These are phyloP conservation scores for Rhizoctonia solani DNA, from an alignment of 1,284 basidiomycete genomes.

Conservation along the genomic window DNA sequence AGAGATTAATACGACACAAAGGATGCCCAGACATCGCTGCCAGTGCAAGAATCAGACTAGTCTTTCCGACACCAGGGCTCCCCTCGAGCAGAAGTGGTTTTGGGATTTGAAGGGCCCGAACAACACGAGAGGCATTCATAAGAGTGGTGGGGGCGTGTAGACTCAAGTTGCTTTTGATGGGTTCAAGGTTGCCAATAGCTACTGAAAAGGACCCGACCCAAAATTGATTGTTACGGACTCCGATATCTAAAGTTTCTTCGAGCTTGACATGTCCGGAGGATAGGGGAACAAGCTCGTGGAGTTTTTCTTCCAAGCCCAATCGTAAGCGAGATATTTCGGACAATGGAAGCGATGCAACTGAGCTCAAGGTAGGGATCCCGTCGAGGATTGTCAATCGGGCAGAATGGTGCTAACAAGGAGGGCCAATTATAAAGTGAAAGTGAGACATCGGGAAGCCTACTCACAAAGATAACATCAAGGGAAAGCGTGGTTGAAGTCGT, in stretches of 20 bases:
- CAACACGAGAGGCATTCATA: constrained; percentile 86
- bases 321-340: background rate
- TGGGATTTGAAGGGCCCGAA: constrained; percentile 85
- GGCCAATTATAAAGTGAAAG: background rate
- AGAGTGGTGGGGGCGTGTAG: constrained; percentile 87
- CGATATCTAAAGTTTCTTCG: constrained; percentile 77
- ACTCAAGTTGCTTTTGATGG: constrained; percentile 60
- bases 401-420: constrained; percentile 69
- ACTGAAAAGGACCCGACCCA: constrained; percentile 81
- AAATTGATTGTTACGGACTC: constrained; percentile 52
- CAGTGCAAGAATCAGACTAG: constrained; percentile 88
- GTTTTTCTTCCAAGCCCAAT: constrained; percentile 45
- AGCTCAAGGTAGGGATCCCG: constrained; percentile 71
- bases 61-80: constrained; percentile 99
- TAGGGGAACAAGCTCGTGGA: constrained; percentile 57
- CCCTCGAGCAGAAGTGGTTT: constrained; percentile 97
- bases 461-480: constrained; percentile 68
- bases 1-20: constrained; percentile 96
- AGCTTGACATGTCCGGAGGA: constrained; percentile 51
- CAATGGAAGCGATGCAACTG: constrained; percentile 46
- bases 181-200: constrained; percentile 57
- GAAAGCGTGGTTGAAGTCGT: constrained; percentile 49
- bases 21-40: constrained; percentile 79
- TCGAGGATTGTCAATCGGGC: constrained; percentile 87
- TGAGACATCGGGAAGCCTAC: constrained; percentile 47